phyloP scores from a whole-genome alignment of 257 asterid genomes.

The Solanum etuberosum region DNA sequence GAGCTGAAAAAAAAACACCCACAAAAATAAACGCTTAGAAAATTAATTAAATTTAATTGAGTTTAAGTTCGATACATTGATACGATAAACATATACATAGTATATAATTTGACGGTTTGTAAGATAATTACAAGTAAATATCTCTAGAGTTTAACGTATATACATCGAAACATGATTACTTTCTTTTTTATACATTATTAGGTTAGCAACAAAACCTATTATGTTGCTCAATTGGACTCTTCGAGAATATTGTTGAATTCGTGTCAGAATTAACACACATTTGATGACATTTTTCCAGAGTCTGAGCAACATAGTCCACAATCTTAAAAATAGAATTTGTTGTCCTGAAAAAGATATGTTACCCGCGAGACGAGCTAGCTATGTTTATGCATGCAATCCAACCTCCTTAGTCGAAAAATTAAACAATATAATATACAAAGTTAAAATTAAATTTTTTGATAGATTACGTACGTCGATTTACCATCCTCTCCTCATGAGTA shows the following conservation, averaged over 20 bases:
- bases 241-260: background rate
- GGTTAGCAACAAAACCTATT: background rate
- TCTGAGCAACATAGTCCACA: background rate
- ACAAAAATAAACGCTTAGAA: background rate
- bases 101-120: background rate
- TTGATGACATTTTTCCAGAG: background rate
- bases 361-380: background rate
- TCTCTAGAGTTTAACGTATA: background rate
- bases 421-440: background rate
- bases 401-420: background rate
- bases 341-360: background rate
- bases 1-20: constrained; percentile 36
- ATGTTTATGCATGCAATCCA: background rate
- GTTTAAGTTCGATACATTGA: background rate
- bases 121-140: background rate
- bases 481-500: constrained; percentile 24
- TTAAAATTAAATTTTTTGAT: background rate
- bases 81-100: background rate
- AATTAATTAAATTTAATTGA: background rate
- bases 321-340: too few species aligned
- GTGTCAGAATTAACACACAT: background rate
- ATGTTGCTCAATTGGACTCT: background rate
- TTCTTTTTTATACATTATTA: background rate
- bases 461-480: constrained; percentile 38
- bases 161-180: background rate